Conservation (phyloP, 331 rosid genomes). For the Cydonia oblonga region DNA sequence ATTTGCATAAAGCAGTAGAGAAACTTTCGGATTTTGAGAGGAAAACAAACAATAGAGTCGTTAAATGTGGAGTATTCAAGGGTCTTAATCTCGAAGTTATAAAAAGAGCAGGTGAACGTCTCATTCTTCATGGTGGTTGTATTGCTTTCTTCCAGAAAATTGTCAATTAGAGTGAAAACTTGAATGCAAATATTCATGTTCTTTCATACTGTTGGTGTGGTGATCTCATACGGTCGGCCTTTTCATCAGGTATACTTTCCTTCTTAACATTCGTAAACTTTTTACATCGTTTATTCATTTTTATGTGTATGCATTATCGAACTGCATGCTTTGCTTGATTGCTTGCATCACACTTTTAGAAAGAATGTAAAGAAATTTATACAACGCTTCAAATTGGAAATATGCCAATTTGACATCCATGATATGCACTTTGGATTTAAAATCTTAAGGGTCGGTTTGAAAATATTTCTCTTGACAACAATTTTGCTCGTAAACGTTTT, state of each 20-base stretch:
- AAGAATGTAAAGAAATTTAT: no score
- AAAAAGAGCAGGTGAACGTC: conserved; percentile 90
- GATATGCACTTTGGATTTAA: not conserved
- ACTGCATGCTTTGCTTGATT: not conserved
- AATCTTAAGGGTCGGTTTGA: no score
- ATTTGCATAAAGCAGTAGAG: conserved; percentile 56
- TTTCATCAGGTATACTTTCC: conserved; percentile 62
- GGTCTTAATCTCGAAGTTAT: conserved; percentile 78
- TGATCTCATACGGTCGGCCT: conserved; percentile 82
- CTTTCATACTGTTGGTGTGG: conserved; percentile 99
- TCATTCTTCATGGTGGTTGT: conserved; percentile 83
- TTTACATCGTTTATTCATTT: not conserved
- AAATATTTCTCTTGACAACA: no score
- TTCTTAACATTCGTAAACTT: not conserved
- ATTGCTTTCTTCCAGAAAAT: conserved; percentile 52
- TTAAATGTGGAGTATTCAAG: conserved; percentile 80
- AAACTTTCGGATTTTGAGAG: conserved; percentile 78
- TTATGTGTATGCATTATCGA: not conserved
- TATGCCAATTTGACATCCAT: not conserved
- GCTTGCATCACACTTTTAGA: not conserved
- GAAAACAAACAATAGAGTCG: conserved; percentile 71
- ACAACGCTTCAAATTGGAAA: not conserved
- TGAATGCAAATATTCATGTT: conserved; percentile 64
- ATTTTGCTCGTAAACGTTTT: no score
- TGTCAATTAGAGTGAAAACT: conserved; percentile 40